Evolutionary conservation across 2,329 filamentous ascomycete species (phyloP), one percentile per base, ranked within the genome.

Genomic region (Bipolaris cookei): DNA sequence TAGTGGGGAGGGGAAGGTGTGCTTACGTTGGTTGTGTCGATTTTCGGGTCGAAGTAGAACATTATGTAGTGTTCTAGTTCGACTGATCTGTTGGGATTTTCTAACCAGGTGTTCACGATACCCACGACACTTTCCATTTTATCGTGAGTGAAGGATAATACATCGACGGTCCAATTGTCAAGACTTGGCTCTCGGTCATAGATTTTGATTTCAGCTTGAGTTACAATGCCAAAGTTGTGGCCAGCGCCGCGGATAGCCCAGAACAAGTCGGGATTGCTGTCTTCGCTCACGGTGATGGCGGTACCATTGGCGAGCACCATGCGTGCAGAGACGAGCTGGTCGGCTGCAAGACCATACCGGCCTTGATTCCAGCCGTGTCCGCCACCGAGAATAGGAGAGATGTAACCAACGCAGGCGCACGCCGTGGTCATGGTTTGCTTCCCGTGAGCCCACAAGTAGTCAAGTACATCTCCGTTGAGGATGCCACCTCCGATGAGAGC

Each of bases 341-440:
- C 71, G 11, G 61, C 47, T n/a, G 63, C 59, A 0, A 70, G 62
- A 3, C 71, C 71, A 45, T 85, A 76, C 16, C 76, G 72, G 0
- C 83, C 82, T 47, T 80, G 81, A 11, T 87, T 72, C 73, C 81
- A 80, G 3, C 86, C 84, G 61, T 84, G 84, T 0, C 85, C 85
- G 23, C 84, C 85, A 10, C 84, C 84, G 1, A 88, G 76, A 0
- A 82, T 81, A 5, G 87, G 77, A 0, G 83, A 84, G 1, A 84
- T 83, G 13, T 87, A 82, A 2, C 86, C 85, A 13, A 65, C 64
- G 20, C 69, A 72, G 34, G 64, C 68, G 38, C 66, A 71, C 11
- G 52, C 61, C 2, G 57, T 61, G 1, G 62, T 67, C 39, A 58
- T 59, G 28, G 62, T 60, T 49, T 62, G 54, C 45, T 76, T 76